Base-by-base conservation (phyloP, 164 flowering plant genomes). In the Malania oleifera region DNA sequence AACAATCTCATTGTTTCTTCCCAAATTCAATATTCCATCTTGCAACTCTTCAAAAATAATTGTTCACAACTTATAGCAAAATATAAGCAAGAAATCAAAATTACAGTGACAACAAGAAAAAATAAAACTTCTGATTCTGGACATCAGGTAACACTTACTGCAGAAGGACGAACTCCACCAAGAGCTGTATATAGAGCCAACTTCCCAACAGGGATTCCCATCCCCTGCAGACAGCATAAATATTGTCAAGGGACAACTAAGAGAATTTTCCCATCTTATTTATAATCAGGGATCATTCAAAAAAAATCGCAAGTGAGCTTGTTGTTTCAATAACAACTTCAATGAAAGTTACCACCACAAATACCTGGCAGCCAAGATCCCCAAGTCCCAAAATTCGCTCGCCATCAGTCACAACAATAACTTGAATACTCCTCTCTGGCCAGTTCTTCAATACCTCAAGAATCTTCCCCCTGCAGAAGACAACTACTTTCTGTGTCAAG, bases 191-290 rank as follows among this genome's bases (percentile, higher is more conserved):
- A 90, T 31, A 90, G 59, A 56, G 98, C 60, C 52, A 91, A 74
- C 62, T 88, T 91, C 18, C 98, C 96, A 1, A 88, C 98, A 39
- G 98, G 98, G 54, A 91, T 91, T 9, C 98, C 98, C 98, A 91
- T 91, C 6, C 98, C 98, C 96, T 91, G 71, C 24, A 44, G 67
- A 54, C 59, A 74, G 54, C 52, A 59, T n/a, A 62, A 55, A 24
- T 14, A 57, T 27, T 40, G 3, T 7, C 40, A 52, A 24, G 26
- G 18, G 3, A 35, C 15, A 19, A 17, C n/a, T 7, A 24, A 11
- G 35, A 15, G 28, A 54, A 1, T 17, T 52, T 20, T 31, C 14
- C 11, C 29, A 8, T 12, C 3, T 24, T 25, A 48, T 48, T 0
- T n/a, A 24, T 25, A 50, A 13, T 26, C n/a, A n/a, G n/a, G n/a